Evolutionary conservation across 2,329 filamentous ascomycete species (phyloP), one percentile per base, ranked within the genome.

Genomic region (Phialophora chinensis): DNA sequence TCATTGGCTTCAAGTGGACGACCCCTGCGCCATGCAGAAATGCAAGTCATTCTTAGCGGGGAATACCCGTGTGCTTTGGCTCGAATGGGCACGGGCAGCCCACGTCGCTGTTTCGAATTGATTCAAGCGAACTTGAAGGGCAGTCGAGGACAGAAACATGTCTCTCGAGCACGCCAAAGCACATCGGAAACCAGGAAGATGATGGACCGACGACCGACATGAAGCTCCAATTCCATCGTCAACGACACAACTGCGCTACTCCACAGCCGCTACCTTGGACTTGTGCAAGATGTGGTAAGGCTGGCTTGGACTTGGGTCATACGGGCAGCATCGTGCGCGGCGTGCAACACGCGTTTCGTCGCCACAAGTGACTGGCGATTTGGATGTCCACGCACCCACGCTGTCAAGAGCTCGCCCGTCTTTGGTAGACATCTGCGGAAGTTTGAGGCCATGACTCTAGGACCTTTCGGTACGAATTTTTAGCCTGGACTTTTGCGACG

Each of bases 11-110:
- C 59, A 61, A 66, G 23, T 60, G 62, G 65, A 52, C 59, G 58
- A 60, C 68, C 68, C 68, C 68, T 70, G 68, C 66, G 68, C 68
- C 68, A 68, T 68, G 68, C 68, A 68, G 42, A 66, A 10, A 59
- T 70, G 68, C 68, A 62, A 70, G 68, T 68, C 68, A 70, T 70
- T 55, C 56, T 62, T 66, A 69, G 67, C 60, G 64, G 38, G 44
- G 31, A 56, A 58, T 42, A 50, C 42, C 55, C 49, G 50, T 59
- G 42, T 38, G 44, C 49, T 57, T 49, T 55, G 61, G 12, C 53
- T 47, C 49, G 25, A 52, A 52, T 29, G 49, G 49, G 49, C 49
- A 52, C 49, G 6, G 25, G 49, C 35, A 29, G 31, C 53, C 31
- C 55, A 33, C 66, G 29, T 63, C 60, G 62, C 56, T 38, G 66